Conservation (phyloP, 2,329 filamentous ascomycete genomes). For the Rutstroemia sp. region DNA sequence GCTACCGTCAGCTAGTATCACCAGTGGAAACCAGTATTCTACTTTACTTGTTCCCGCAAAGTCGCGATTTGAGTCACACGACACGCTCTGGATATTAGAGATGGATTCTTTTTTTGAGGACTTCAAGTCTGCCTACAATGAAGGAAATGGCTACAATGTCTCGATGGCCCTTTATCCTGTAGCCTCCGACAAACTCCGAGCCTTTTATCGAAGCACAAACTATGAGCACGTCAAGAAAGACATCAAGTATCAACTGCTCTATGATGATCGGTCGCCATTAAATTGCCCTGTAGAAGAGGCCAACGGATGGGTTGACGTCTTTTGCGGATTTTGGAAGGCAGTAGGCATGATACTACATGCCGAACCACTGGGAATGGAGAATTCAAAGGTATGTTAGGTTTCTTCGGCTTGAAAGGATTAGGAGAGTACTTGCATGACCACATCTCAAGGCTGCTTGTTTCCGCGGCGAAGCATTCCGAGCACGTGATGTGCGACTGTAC, state of each 20-base stretch:
- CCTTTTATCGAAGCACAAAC: conserved; percentile 67
- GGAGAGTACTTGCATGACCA: not conserved
- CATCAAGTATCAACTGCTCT: conserved; percentile 63
- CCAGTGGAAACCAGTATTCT: too few species aligned
- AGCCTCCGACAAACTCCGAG: conserved; percentile 57
- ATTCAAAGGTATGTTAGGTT: conserved; percentile 22
- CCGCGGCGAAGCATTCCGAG: too few species aligned
- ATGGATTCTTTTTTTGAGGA: conserved; percentile 72
- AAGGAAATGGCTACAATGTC: conserved; percentile 62
- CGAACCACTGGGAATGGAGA: conserved; percentile 40
- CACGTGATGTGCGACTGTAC: not conserved
- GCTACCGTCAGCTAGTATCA: not conserved
- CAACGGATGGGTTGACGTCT: conserved; percentile 81
- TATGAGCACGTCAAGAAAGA: conserved; percentile 53
- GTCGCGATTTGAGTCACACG: not conserved
- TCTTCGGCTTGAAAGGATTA: not conserved
- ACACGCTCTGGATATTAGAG: not conserved
- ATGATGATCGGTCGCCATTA: conserved; percentile 35
- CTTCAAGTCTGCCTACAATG: conserved; percentile 61
- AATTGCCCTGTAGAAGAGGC: conserved; percentile 50
- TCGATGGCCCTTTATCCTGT: conserved; percentile 70
- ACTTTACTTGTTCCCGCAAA: not conserved
- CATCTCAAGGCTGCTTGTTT: not conserved
- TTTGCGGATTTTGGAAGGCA: conserved; percentile 76
- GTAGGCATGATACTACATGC: conserved; percentile 63